Percentiles rank a stretch among this genome's conserved stretches.
These are phyloP conservation scores for Thielaviopsis euricoi DNA, from an alignment of 2,329 filamentous ascomycete species.

Conservation along the genomic window DNA sequence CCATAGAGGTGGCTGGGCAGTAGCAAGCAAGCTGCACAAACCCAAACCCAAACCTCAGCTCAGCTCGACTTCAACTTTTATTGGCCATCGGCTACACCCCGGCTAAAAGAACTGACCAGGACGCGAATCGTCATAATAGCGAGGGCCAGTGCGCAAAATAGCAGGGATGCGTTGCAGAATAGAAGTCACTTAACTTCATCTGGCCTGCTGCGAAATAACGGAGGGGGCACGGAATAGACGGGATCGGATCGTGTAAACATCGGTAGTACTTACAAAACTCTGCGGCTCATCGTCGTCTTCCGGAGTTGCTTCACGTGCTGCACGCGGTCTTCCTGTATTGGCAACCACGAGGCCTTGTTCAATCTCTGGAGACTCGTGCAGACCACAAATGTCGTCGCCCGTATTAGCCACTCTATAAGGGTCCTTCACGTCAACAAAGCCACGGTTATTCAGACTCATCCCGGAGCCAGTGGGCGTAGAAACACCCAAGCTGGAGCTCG, in stretches of 20 bases:
- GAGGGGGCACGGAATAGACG: not conserved
- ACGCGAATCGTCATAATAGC: not conserved
- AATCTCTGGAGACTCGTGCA: not conserved
- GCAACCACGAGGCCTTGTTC: not conserved
- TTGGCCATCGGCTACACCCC: not conserved
- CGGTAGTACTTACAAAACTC: not conserved
- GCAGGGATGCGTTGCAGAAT: not conserved
- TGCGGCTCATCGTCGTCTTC: not conserved
- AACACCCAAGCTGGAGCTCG: conserved; percentile 26
- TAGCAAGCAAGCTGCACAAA: not conserved
- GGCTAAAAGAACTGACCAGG: not conserved
- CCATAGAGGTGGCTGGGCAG: not conserved
- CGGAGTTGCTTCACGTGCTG: not conserved
- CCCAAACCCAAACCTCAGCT: not conserved
- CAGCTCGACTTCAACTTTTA: not conserved
- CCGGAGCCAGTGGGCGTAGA: not conserved
- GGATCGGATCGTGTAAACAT: not conserved
- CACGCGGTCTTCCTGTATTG: not conserved
- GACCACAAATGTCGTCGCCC: not conserved
- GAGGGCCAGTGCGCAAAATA: not conserved
- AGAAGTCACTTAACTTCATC: no score
- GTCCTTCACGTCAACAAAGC: not conserved
- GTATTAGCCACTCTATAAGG: not conserved
- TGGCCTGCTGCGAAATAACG: not conserved
- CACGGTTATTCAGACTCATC: not conserved